Percentiles rank a stretch among this genome's conserved stretches.
Conservation (phyloP, 352 stramenopile species). For the Globisporangium uncinulatum region DNA sequence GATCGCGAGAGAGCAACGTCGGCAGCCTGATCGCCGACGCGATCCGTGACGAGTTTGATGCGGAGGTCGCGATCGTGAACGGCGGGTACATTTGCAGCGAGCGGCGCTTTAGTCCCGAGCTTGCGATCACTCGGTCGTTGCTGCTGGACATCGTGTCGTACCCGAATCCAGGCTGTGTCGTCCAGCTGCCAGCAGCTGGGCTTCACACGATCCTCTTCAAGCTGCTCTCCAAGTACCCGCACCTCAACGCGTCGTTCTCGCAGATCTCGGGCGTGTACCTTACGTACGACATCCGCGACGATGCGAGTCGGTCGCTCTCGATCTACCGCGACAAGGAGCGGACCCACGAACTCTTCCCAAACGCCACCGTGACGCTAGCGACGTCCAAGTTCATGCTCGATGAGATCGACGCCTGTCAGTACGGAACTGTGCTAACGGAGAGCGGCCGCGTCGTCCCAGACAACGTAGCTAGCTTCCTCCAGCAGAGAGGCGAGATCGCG, state of each 20-base stretch:
- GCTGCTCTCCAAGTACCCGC: background rate
- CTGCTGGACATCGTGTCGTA: background rate
- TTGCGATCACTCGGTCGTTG: slow-evolving; percentile 6
- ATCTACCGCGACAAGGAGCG: slow-evolving; percentile 4
- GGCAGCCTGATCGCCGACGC: slow-evolving; percentile 8
- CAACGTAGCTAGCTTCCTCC: slow-evolving; percentile 4
- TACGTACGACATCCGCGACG: slow-evolving; percentile 1
- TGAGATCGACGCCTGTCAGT: slow-evolving; percentile 1
- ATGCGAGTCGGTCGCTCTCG: background rate
- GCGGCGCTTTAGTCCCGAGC: background rate
- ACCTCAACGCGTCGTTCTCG: slow-evolving; percentile 1
- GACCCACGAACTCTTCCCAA: background rate
- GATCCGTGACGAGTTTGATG: slow-evolving; percentile 1
- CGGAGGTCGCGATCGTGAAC: slow-evolving; percentile 4
- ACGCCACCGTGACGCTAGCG: background rate
- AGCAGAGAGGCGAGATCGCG: slow-evolving; percentile 1
- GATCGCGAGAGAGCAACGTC: slow-evolving; percentile 8
- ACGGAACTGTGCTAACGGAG: background rate
- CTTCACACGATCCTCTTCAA: background rate
- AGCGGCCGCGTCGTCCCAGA: slow-evolving; percentile 1
- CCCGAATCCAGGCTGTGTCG: slow-evolving; percentile 1
- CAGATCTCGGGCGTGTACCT: slow-evolving; percentile 5
- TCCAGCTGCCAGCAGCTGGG: too few relatives aligned
- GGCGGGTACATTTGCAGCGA: slow-evolving; percentile 5
- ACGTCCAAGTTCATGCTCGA: background rate